Evolutionary conservation across 2,329 filamentous ascomycete species (phyloP), one percentile per base, ranked within the genome.

Genomic region (Juglanconis oblonga): DNA sequence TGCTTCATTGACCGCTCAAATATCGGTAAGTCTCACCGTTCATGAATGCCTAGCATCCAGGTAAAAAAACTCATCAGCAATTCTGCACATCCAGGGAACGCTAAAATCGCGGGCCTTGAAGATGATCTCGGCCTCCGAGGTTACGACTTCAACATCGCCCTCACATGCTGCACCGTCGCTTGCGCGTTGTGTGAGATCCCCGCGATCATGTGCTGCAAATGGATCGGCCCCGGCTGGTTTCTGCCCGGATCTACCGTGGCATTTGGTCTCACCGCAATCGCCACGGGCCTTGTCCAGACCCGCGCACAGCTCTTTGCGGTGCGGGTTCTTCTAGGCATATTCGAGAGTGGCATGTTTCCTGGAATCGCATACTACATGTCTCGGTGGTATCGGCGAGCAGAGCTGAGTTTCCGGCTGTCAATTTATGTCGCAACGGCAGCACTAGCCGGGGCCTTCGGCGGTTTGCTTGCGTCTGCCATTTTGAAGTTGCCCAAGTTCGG

Each of bases 1-100:
- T 89, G 86, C 73, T 89, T 88, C 72, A 88, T 89, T 62, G 87
- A 89, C 68, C 79, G 87, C 36, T 82, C 87, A 11, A 90, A 90
- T 67, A 87, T 90, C 55, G 87, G 86, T 86, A 72, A 64, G 73
- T 63, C 3, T 14, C n/a, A 4, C 9, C 10, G 2, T 33, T 14
- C 5, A 14, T 5, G 8, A 4, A 24, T 5, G 2, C 24, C 24
- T 24, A 8, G 9, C 10, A 2, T 24, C 50, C 11, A 10, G 6
- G 10, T 9, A 5, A 29, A 31, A 47, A 1, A 47, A 1, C 3
- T 31, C 6, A 55, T n/a, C 40, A n/a, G 13, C 24, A 31, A 52
- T 14, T 36, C 9, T 2, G 11, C 14, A 4, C 31, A 5, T 5
- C 44, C 53, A 82, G 80, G 83, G 38, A 87, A 87, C 68, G 84